These are phyloP conservation scores for Naganishia kalamii DNA, from an alignment of 768 basidiomycete genomes.

Conservation along the genomic window DNA sequence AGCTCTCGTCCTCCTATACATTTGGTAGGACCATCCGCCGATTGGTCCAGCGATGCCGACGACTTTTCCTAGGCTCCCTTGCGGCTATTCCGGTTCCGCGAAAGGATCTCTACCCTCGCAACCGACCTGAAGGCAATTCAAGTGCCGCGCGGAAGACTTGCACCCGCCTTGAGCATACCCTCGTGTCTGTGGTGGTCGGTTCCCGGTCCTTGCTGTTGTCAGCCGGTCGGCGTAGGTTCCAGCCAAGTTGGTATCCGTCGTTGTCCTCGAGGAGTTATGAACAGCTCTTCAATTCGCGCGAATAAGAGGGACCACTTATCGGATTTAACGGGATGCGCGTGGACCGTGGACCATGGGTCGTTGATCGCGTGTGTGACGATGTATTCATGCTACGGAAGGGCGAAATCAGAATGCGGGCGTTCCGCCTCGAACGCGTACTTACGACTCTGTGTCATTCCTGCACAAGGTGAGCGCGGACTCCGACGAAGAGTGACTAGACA, in stretches of 20 bases:
- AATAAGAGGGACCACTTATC: too few relatives aligned
- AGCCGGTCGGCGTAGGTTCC: conserved; percentile 11
- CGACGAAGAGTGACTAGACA: too few relatives aligned
- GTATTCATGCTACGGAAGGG: too few relatives aligned
- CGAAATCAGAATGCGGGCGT: too few relatives aligned
- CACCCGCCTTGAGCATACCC: conserved; percentile 62
- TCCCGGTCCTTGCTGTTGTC: conserved; percentile 53
- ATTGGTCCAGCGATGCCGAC: conserved; percentile 69
- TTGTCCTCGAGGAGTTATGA: conserved; percentile 56
- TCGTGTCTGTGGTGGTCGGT: conserved; percentile 82
- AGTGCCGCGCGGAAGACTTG: conserved; percentile 70
- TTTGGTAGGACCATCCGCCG: conserved; percentile 58
- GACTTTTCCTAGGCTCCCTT: conserved; percentile 75
- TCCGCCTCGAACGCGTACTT: too few relatives aligned
- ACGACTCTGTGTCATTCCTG: too few relatives aligned
- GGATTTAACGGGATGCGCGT: too few relatives aligned
- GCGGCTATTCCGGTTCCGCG: conserved; percentile 71
- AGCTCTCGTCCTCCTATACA: conserved; percentile 78
- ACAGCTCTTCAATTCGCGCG: too few relatives aligned
- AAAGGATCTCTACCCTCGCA: conserved; percentile 59
- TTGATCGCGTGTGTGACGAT: too few relatives aligned
- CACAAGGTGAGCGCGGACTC: too few relatives aligned
- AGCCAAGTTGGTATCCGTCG: conserved; percentile 31
- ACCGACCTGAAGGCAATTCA: conserved; percentile 76
- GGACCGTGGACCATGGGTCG: too few relatives aligned